These are phyloP conservation scores for Metschnikowia rubicola DNA, from an alignment of 805 yeast genomes.

Conservation along the genomic window DNA sequence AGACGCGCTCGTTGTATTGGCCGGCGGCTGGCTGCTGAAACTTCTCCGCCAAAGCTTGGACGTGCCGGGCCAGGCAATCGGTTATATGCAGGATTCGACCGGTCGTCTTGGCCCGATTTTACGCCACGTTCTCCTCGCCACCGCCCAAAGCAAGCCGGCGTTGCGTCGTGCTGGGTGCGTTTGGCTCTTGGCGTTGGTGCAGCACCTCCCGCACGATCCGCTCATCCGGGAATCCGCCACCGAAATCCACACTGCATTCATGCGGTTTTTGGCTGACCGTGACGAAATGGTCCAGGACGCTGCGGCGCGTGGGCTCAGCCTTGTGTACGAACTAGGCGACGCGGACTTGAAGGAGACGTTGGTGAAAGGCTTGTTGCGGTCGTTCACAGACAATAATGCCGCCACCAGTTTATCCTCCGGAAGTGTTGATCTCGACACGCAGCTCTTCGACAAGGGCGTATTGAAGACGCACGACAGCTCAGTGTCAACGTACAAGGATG, in stretches of 20 bases:
- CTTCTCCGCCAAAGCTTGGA: slow-evolving; percentile 53
- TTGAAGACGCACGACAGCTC: slow-evolving; percentile 81
- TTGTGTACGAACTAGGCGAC: slow-evolving; percentile 77
- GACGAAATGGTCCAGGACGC: slow-evolving; percentile 91
- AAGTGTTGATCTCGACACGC: slow-evolving; percentile 70
- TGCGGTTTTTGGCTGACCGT: slow-evolving; percentile 72
- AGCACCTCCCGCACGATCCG: slow-evolving; percentile 57
- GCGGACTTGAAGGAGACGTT: slow-evolving; percentile 62
- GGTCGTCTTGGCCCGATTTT: slow-evolving; percentile 37
- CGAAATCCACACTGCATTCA: slow-evolving; percentile 70
- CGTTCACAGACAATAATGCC: slow-evolving; percentile 71
- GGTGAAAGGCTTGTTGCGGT: slow-evolving; percentile 65
- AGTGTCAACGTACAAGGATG: slow-evolving; percentile 87
- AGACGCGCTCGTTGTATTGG: slow-evolving; percentile 71
- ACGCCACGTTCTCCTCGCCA: slow-evolving; percentile 47
- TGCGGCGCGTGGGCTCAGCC: slow-evolving; percentile 82
- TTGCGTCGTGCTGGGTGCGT: slow-evolving; percentile 75
- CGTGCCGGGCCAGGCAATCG: slow-evolving; percentile 36
- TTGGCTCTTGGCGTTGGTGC: slow-evolving; percentile 79
- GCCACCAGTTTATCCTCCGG: slow-evolving; percentile 53
- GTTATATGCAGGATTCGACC: slow-evolving; percentile 18
- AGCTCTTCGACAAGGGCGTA: slow-evolving; percentile 79
- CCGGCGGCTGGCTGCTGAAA: slow-evolving; percentile 73
- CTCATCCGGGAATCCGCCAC: slow-evolving; percentile 42
- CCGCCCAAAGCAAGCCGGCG: slow-evolving; percentile 67